Percentiles rank a stretch among this genome's conserved stretches.
phyloP scores from a whole-genome alignment of 495 filamentous ascomycete species.

The Bacidia gigantensis region DNA sequence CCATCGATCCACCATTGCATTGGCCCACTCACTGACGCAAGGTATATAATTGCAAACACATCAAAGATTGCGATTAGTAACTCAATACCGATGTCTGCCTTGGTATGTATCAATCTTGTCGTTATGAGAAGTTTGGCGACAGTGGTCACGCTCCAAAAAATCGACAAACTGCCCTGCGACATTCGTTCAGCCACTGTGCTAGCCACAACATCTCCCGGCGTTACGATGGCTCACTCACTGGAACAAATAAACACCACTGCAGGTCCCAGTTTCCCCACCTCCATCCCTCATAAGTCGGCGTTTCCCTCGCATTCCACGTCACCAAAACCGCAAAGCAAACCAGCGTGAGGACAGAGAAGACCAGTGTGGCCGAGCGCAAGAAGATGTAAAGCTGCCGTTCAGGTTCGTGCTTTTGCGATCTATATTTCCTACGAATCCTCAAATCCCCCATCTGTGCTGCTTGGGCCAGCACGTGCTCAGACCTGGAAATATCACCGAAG shows the following conservation, averaged over 20 bases:
- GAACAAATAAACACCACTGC: conserved; percentile 3
- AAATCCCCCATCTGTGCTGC: neutral
- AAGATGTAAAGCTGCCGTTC: neutral
- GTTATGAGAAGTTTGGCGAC: conserved; percentile 1
- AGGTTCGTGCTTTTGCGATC: neutral
- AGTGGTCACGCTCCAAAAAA: conserved; percentile 1
- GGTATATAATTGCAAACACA: conserved; percentile 1
- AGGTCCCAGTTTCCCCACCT: neutral
- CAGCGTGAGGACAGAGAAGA: conserved; percentile 2
- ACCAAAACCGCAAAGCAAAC: neutral
- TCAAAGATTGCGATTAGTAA: neutral
- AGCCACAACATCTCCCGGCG: neutral
- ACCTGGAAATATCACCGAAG: neutral
- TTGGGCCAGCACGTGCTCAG: neutral
- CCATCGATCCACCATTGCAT: conserved; percentile 6
- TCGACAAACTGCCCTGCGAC: conserved; percentile 5
- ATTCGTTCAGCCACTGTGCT: neutral
- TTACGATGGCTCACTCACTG: neutral
- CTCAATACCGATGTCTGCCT: conserved; percentile 7
- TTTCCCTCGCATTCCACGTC: neutral
- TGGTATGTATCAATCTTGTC: neutral
- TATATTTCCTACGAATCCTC: neutral
- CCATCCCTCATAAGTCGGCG: neutral
- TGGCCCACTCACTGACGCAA: neutral
- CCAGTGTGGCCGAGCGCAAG: neutral